Evolutionary conservation across 768 basidiomycete species (phyloP).

Genomic region (Naganishia kalamii): DNA sequence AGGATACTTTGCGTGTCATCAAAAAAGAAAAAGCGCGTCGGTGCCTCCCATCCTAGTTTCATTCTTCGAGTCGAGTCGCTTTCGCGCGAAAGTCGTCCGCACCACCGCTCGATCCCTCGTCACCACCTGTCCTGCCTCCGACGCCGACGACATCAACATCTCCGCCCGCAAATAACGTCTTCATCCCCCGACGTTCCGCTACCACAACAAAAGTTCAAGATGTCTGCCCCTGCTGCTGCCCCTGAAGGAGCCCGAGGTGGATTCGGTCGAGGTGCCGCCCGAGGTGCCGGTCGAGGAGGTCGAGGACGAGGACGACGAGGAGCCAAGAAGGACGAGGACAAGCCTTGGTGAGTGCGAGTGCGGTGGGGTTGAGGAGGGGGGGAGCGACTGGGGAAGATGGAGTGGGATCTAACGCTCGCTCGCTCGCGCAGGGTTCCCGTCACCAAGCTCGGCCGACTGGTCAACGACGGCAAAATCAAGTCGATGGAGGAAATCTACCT

Average conservation of each 20-base stretch:
- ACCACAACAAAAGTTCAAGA: constrained; percentile 29
- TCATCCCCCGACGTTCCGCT: background rate
- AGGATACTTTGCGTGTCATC: no score
- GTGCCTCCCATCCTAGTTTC: no score
- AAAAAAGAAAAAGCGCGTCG: no score
- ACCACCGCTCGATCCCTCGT: background rate
- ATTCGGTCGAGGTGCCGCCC: constrained; percentile 64
- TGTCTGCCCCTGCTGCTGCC: constrained; percentile 54
- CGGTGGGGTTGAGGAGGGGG: background rate
- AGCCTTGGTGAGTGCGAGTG: constrained; percentile 74
- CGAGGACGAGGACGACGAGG: constrained; percentile 83
- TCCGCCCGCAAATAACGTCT: constrained; percentile 12
- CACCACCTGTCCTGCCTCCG: background rate
- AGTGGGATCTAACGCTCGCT: constrained; percentile 51
- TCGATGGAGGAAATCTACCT: constrained; percentile 99
- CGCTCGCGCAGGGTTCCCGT: constrained; percentile 59
- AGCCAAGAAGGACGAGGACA: constrained; percentile 98
- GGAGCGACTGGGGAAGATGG: background rate
- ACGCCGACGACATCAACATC: constrained; percentile 13
- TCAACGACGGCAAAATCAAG: constrained; percentile 99
- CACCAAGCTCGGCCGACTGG: constrained; percentile 97
- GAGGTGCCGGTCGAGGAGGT: constrained; percentile 55
- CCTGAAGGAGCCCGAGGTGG: constrained; percentile 82
- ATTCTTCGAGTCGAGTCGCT: no score
- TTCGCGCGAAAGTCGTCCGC: background rate